A percentile compares a stretch with the other conserved stretches of the same genome.
These are phyloP conservation scores for Stromatinia cepivora DNA, from an alignment of 2,329 filamentous ascomycete genomes.

Conservation along the genomic window DNA sequence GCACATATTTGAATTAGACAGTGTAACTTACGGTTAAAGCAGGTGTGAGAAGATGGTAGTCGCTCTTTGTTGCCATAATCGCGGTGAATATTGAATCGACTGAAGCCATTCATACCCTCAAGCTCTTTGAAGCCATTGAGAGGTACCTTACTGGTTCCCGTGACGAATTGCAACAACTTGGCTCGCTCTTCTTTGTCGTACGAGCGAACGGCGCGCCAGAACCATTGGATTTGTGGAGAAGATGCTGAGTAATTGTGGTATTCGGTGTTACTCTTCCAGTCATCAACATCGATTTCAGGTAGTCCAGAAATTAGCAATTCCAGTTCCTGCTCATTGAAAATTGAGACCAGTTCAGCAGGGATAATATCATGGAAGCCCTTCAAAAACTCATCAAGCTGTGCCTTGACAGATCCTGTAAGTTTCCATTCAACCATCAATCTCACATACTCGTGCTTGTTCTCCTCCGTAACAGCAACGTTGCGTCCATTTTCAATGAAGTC, in stretches of 20 bases:
- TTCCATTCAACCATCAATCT: constrained; percentile 92
- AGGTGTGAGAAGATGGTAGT: constrained; percentile 94
- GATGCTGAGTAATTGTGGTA: constrained; percentile 97
- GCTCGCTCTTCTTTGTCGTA: constrained; percentile 99
- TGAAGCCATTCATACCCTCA: constrained; percentile 98
- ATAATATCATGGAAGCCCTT: constrained; percentile 98
- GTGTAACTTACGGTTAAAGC: constrained; percentile 88
- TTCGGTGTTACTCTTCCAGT: constrained; percentile 99
- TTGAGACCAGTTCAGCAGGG: constrained; percentile 86
- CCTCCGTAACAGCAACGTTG: constrained; percentile 91
- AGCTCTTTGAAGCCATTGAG: constrained; percentile 98
- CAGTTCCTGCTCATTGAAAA: constrained; percentile 98
- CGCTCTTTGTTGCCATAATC: constrained; percentile 97
- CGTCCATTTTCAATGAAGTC: constrained; percentile 86
- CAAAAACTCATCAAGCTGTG: constrained; percentile 91
- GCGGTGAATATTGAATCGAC: constrained; percentile 97
- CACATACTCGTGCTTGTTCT: constrained; percentile 98
- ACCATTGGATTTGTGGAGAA: constrained; percentile 98
- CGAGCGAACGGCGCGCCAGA: constrained; percentile 95
- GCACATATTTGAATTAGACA: constrained; percentile 16
- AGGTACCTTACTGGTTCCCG: constrained; percentile 95
- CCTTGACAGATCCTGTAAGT: constrained; percentile 85
- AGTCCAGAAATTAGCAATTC: constrained; percentile 95
- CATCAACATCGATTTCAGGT: constrained; percentile 95
- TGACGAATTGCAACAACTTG: constrained; percentile 96